Base-by-base conservation (phyloP, 1,284 basidiomycete species). In the Sphagnurus paluster region DNA sequence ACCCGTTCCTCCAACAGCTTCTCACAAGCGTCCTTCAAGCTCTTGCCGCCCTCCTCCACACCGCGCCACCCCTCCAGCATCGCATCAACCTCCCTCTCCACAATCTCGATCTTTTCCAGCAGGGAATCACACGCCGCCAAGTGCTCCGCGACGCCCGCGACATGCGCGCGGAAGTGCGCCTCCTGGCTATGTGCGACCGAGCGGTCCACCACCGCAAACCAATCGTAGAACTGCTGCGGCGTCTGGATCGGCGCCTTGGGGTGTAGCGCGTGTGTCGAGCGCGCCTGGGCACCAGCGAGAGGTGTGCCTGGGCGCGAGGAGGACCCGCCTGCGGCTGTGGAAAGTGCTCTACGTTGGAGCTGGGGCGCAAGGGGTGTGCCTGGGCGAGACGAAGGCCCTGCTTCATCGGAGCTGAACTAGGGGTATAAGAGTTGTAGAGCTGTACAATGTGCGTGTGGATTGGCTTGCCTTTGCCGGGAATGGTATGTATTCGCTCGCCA, bases 151-250 rank as follows among this genome's bases (percentile, higher is more conserved):
- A 97, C 80, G 51, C 80, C 80, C 4, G 80, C 79, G 16, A 94
- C 77, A 64, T 96, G 90, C 1, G 85, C 82, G 29, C 90, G 78
- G 63, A 95, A 96, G 59, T 93, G 85, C 3, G 89, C 82, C 60
- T 97, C 94, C 60, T 96, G 93, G 51, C 88, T 90, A 59, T 93
- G 90, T 10, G 93, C 87, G 24, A 96, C 90, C 1, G 87, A 87
- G 14, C 88, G 76, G 53, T 96, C 92, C 40, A 97, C 83, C 30
- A 87, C 74, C 0, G 89, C 78, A 63, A 93, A 94, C 86, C 93
- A 96, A 68, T 97, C 94, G 60, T 94, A 92, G 67, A 97, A 96
- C 56, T 95, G 90, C 58, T 97, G 91, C 0, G 92, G 85, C 0
- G 91, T 94, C 51, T 85, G 79, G 35, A 98, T 83, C 4, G 90